phyloP scores from a whole-genome alignment of 2,329 filamentous ascomycete genomes.

The Lachnellula arida region DNA sequence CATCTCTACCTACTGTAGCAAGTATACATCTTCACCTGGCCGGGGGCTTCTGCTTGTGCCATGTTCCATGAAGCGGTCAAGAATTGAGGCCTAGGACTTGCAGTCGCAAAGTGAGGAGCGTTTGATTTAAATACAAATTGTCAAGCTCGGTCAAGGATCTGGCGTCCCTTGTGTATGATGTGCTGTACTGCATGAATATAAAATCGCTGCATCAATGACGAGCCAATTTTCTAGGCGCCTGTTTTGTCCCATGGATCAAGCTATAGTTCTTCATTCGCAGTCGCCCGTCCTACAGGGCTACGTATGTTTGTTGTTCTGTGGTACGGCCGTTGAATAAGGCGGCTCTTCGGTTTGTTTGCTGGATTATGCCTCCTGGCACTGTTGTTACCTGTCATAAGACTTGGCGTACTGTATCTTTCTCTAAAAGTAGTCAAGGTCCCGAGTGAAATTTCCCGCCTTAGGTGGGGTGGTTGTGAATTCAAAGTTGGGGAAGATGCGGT shows the following conservation, averaged over 20 bases:
- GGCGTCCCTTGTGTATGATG: constrained; percentile 10
- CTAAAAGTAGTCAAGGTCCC: constrained; percentile 20
- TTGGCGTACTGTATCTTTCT: constrained; percentile 11
- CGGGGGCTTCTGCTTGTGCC: constrained; percentile 11
- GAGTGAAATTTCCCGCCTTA: constrained; percentile 12
- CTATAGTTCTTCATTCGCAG: constrained; percentile 1
- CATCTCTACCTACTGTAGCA: not conserved
- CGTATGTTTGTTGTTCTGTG: constrained; percentile 23
- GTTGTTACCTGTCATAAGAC: constrained; percentile 24
- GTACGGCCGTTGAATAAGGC: constrained; percentile 14
- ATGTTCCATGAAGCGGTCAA: constrained; percentile 13
- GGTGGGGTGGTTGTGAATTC: constrained; percentile 18
- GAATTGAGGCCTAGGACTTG: constrained; percentile 3
- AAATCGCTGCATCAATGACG: constrained; percentile 11
- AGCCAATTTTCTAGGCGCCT: constrained; percentile 6
- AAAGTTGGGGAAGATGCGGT: constrained; percentile 10
- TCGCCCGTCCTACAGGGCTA: constrained; percentile 15
- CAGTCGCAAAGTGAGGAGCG: constrained; percentile 8
- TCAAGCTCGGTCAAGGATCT: constrained; percentile 4
- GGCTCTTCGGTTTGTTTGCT: constrained; percentile 26
- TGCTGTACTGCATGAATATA: constrained; percentile 15
- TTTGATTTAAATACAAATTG: constrained; percentile 18
- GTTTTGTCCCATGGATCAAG: constrained; percentile 5
- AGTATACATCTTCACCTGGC: constrained; percentile 2
- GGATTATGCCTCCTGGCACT: constrained; percentile 15